phyloP scores from a whole-genome alignment of 1,284 basidiomycete species.

The Somion occarium region DNA sequence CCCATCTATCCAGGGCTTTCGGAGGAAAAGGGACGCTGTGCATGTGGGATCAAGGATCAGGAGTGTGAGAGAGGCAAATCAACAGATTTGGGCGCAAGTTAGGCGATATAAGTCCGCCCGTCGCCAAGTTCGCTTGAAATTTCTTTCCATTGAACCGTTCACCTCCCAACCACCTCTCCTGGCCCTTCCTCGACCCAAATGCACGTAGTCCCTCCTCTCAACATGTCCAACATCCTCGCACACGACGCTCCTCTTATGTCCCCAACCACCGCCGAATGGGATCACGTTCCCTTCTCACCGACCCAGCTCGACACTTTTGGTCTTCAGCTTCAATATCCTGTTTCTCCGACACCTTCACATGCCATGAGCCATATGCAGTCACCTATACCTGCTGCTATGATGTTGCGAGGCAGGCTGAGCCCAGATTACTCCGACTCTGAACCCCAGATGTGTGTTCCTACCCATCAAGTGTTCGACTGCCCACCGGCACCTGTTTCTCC shows the following conservation, averaged over 20 bases:
- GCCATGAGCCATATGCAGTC: constrained; percentile 39
- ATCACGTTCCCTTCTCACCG: constrained; percentile 36
- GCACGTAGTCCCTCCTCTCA: constrained; percentile 35
- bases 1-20: not conserved
- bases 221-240: constrained; percentile 53
- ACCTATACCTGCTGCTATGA: constrained; percentile 39
- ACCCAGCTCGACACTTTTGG: constrained; percentile 36
- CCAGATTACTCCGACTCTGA: constrained; percentile 43
- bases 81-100: not conserved
- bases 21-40: not conserved
- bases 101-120: constrained; percentile 27
- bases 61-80: not conserved
- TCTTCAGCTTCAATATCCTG: constrained; percentile 16
- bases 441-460: constrained; percentile 56
- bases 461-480: constrained; percentile 67
- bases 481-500: constrained; percentile 33
- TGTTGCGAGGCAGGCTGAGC: constrained; percentile 42
- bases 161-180: constrained; percentile 12
- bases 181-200: constrained; percentile 22
- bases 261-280: constrained; percentile 42
- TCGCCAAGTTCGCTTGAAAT: constrained; percentile 14
- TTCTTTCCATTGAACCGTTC: constrained; percentile 14
- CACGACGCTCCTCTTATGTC: constrained; percentile 47
- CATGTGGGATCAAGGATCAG: not conserved
- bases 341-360: constrained; percentile 38